A percentile compares a stretch with the other conserved stretches of the same genome.
Evolutionary conservation across 1,284 basidiomycete genomes (phyloP).

Genomic region (Rhodofomes roseus): DNA sequence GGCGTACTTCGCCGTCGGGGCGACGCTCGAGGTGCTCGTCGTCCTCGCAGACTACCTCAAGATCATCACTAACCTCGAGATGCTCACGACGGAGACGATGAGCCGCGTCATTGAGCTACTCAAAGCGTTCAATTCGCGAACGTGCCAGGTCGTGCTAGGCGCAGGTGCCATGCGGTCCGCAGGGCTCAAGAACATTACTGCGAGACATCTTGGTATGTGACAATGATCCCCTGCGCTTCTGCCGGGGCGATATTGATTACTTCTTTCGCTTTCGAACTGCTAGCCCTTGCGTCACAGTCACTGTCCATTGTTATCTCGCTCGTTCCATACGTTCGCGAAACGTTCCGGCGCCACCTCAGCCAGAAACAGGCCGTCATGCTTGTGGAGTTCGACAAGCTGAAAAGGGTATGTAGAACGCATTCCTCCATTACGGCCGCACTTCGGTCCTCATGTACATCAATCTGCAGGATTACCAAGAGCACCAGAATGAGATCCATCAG

Average conservation of each 20-base stretch:
- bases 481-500: conserved; percentile 97
- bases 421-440: neutral
- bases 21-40: conserved; percentile 76
- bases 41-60: conserved; percentile 85
- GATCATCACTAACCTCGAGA: conserved; percentile 84
- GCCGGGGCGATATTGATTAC: neutral
- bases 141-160: conserved; percentile 96
- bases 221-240: conserved; percentile 7
- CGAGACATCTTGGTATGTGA: conserved; percentile 86
- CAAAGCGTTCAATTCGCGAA: conserved; percentile 97
- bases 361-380: conserved; percentile 95
- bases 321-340: conserved; percentile 94
- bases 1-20: conserved; percentile 82
- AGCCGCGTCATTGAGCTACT: conserved; percentile 91
- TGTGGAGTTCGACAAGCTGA: conserved; percentile 97
- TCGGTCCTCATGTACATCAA: neutral
- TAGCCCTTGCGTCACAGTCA: conserved; percentile 93
- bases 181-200: conserved; percentile 97
- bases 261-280: conserved; percentile 4
- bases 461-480: conserved; percentile 91
- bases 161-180: conserved; percentile 98
- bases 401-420: conserved; percentile 60
- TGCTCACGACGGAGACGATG: conserved; percentile 94
- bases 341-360: conserved; percentile 88
- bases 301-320: conserved; percentile 94